Conservation (phyloP, 306 rosid genomes). For the Myrica gale region DNA sequence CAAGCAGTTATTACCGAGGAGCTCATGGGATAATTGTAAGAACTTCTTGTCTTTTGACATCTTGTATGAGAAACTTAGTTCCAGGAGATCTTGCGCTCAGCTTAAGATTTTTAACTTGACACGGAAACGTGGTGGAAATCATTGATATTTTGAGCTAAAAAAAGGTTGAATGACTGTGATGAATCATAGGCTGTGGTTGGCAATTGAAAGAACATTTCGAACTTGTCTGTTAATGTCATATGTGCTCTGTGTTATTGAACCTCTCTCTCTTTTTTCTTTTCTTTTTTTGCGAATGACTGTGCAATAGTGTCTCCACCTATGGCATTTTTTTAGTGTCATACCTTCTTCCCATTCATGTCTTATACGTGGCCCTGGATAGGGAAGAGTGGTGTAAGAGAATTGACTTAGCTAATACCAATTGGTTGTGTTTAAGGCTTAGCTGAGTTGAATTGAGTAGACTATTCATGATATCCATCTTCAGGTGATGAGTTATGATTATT, state of each 20-base stretch:
- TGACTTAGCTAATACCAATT: too few species aligned
- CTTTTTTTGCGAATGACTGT: too few species aligned
- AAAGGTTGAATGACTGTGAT: neutral
- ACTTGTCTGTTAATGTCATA: neutral
- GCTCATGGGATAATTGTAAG: conserved; percentile 97
- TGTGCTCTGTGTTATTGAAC: too few species aligned
- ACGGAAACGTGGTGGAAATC: neutral
- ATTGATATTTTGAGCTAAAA: neutral
- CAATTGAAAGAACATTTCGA: neutral
- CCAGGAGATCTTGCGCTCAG: neutral
- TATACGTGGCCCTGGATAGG: neutral
- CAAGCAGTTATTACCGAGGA: conserved; percentile 98
- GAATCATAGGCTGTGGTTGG: neutral
- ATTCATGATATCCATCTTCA: neutral
- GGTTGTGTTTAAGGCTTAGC: neutral
- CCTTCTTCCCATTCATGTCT: neutral
- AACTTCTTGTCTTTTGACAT: conserved; percentile 12
- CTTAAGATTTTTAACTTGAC: too few species aligned
- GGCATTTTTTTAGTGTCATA: too few species aligned
- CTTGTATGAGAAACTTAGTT: neutral
- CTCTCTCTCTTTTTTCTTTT: neutral
- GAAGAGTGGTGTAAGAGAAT: neutral
- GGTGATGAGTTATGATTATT: neutral
- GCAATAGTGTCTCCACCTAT: too few species aligned
- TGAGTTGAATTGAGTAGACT: neutral